Percentiles rank a stretch among this genome's conserved stretches.
Conservation (phyloP, 116 monocot genomes). For the Phalaenopsis hybrid region DNA sequence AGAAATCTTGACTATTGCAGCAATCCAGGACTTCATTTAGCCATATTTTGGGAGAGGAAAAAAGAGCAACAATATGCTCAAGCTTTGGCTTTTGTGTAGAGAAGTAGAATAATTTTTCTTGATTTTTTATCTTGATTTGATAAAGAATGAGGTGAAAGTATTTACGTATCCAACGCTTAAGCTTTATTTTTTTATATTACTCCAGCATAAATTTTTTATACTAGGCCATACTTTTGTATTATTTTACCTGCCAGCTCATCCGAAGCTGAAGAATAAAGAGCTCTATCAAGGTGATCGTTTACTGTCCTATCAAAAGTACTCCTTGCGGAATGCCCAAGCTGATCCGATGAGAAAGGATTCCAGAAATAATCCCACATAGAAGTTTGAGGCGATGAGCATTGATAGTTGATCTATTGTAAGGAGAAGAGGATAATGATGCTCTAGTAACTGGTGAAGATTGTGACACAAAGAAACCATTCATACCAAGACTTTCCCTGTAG, state of each 20-base stretch:
- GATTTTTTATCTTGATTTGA: too few species aligned
- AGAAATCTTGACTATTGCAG: too few species aligned
- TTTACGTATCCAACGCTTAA: too few species aligned
- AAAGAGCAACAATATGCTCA: too few species aligned
- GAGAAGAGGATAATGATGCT: slow-evolving; percentile 33
- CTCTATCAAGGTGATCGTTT: slow-evolving; percentile 60
- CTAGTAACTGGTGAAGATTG: slow-evolving; percentile 31
- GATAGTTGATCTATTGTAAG: slow-evolving; percentile 39
- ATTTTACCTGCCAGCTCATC: slow-evolving; percentile 59
- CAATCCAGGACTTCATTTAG: too few species aligned
- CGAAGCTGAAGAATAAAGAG: slow-evolving; percentile 48
- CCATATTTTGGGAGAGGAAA: too few species aligned
- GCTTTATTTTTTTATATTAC: too few species aligned
- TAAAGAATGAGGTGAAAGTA: too few species aligned
- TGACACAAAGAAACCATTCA: slow-evolving; percentile 38
- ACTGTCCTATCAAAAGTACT: slow-evolving; percentile 31
- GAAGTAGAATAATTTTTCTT: too few species aligned
- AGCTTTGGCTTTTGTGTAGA: too few species aligned
- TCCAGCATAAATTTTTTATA: too few species aligned
- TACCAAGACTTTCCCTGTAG: slow-evolving; percentile 33
- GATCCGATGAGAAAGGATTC: slow-evolving; percentile 29
- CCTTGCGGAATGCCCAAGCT: slow-evolving; percentile 37
- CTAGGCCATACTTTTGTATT: neutral
- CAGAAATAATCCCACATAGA: slow-evolving; percentile 66
- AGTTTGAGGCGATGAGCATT: slow-evolving; percentile 56